Evolutionary conservation across 495 filamentous ascomycete species (phyloP), one percentile per base, ranked within the genome.

Genomic region (Xylaria castorea): DNA sequence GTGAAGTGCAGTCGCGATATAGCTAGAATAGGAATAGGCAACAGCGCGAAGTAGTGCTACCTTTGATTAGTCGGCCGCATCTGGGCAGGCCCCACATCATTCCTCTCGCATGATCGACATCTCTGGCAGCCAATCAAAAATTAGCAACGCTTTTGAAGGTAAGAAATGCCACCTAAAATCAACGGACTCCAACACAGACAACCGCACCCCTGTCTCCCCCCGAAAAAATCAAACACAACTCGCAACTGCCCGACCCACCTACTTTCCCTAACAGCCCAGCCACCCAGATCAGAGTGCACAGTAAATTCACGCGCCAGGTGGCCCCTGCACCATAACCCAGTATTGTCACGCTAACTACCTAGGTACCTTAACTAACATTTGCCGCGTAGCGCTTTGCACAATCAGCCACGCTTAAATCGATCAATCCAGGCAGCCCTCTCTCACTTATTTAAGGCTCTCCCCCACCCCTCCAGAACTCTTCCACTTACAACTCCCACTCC

Each of bases 401-500:
- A 85, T 85, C 84, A 86, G 83, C 84, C 83, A 77, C 42, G 74
- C 78, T 76, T 76, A 70, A 11, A 38, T 61, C 58, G 18, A 3
- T 38, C 34, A 38, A 75, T 50, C 68, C 73, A 65, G 61, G 73
- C 60, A 14, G 25, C 68, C n/a, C 25, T 51, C 50, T 69, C 42
- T 66, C 73, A 74, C 40, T 75, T 83, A 83, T 83, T 80, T 89
- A 89, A 88, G 80, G 76, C 77, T 20, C 66, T 79, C 82, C 81
- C 84, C 83, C 85, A 83, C 84, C 79, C 75, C 73, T 78, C 81
- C 75, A 53, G 60, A 74, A 76, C 75, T 74, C 74, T 73, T 65
- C 75, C 63, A 60, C 51, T 67, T 72, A 67, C 70, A 44, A 66
- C 81, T 81, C 85, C 81, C 80, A 79, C 57, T 18, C 53, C 53